Conservation (phyloP, 2,329 filamentous ascomycete species). For the Trichoderma brevicompactum region DNA sequence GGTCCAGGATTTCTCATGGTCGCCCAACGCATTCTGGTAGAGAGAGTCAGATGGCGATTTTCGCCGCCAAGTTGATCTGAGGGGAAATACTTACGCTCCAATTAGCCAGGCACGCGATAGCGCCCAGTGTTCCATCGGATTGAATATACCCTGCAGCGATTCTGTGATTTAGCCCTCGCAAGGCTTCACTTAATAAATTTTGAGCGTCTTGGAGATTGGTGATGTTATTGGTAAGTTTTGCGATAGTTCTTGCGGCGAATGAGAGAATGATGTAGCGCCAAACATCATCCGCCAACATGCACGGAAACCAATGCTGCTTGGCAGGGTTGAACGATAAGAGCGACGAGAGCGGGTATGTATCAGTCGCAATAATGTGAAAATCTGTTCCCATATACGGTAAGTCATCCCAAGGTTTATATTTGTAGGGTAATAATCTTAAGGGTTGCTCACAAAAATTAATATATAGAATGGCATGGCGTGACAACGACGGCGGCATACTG, state of each 20-base stretch:
- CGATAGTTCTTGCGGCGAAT: not conserved
- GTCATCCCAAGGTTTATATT: not conserved
- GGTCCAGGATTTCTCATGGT: not conserved
- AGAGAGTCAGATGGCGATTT: not conserved
- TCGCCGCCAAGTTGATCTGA: no score
- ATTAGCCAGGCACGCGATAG: constrained; percentile 1
- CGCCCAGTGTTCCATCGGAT: not conserved
- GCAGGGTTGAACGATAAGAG: constrained; percentile 5
- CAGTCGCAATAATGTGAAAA: not conserved
- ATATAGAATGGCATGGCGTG: not conserved
- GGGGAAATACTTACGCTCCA: constrained; percentile 1
- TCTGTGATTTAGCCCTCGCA: not conserved
- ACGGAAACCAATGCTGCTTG: constrained; percentile 1
- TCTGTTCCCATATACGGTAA: not conserved
- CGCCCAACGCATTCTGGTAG: not conserved
- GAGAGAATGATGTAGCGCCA: constrained; percentile 8
- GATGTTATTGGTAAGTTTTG: not conserved
- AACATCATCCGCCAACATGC: constrained; percentile 4
- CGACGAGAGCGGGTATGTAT: not conserved
- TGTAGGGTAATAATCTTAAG: no score
- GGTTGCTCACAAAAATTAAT: not conserved
- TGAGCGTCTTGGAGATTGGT: not conserved
- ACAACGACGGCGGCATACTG: not conserved
- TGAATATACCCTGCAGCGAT: constrained; percentile 1
- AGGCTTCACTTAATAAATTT: not conserved